Evolutionary conservation across 306 rosid species (phyloP).

Genomic region (Crotalaria pallida): DNA sequence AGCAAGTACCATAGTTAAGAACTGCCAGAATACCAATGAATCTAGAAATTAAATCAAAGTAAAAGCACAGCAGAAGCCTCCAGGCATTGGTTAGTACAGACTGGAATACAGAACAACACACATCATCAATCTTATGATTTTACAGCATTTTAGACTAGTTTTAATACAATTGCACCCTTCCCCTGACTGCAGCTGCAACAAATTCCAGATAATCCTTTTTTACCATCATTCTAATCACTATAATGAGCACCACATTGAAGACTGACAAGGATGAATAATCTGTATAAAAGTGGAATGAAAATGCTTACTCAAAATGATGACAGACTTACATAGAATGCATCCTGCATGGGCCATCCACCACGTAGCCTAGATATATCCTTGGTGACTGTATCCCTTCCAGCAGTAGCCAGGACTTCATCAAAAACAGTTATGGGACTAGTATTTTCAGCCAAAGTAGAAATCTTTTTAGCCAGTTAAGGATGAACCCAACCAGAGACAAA

Average conservation of each 20-base stretch:
- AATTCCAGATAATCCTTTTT: not conserved
- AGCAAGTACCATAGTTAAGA: not conserved
- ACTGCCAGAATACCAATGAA: not conserved
- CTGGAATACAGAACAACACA: not conserved
- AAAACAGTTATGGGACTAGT: conserved; percentile 77
- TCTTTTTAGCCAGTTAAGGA: conserved; percentile 70
- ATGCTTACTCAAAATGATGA: conserved; percentile 11
- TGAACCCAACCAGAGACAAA: conserved; percentile 7
- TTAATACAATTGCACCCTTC: not conserved
- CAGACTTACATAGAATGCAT: conserved; percentile 83
- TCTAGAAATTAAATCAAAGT: not conserved
- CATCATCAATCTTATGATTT: not conserved
- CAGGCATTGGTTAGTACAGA: not conserved
- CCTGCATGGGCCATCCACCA: conserved; percentile 99
- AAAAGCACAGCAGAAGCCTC: not conserved
- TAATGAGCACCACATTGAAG: not conserved
- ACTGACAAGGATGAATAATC: not conserved
- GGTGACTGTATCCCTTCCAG: conserved; percentile 84
- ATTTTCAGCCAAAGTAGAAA: conserved; percentile 87
- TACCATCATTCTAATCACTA: not conserved
- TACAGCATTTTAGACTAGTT: not conserved
- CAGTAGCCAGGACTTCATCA: conserved; percentile 79
- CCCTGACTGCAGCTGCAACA: not conserved
- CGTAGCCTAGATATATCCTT: conserved; percentile 92
- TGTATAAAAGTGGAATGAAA: not conserved